Evolutionary conservation across 2,329 filamentous ascomycete species (phyloP), one percentile per base, ranked within the genome.

Genomic region (Paraphoma sp.): DNA sequence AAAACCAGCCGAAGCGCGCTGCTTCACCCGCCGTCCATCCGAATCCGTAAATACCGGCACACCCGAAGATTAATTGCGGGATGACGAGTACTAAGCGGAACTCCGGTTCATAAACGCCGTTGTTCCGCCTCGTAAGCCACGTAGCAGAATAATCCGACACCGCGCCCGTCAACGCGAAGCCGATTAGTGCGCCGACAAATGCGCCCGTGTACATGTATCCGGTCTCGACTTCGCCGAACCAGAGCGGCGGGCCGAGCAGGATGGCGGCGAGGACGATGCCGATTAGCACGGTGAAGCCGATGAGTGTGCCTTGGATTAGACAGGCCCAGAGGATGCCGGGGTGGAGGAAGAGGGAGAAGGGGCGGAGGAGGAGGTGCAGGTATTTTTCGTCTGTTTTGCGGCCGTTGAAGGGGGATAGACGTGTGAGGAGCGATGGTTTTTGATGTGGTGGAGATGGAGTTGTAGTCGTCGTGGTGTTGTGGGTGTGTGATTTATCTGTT

Each of bases 231-330:
- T 96, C 92, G 64, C 86, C 83, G 85, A 93, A 97, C 81, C 87
- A 95, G 41, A 94, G 84, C 0, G 93, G 93, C 1, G 89, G 88
- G 1, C 89, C 89, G 33, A 96, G 83, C 80, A 96, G 95, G 68
- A 96, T 88, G 57, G 89, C 87, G 8, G 90, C 92, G 40, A 97
- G 82, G 57, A 96, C 89, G 55, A 96, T 90, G 49, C 93, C 93
- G 62, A 75, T 94, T 71, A 97, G 92, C 14, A 97, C 91, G 1
- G 93, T 96, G 93, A 94, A 98, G 62, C 93, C 94, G 69, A 97
- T 97, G 71, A 97, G 86, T 4, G 91, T 87, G 14, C 93, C 93
- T 82, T 97, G 93, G 48, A 93, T 91, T 3, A 97, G 81, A 68
- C 85, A 87, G 14, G 84, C 83, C 33, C 92, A 97, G 41, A 96